A percentile compares a stretch with the other conserved stretches of the same genome.
These are phyloP conservation scores for Suillus bovinus DNA, from an alignment of 768 basidiomycete genomes.

Conservation along the genomic window DNA sequence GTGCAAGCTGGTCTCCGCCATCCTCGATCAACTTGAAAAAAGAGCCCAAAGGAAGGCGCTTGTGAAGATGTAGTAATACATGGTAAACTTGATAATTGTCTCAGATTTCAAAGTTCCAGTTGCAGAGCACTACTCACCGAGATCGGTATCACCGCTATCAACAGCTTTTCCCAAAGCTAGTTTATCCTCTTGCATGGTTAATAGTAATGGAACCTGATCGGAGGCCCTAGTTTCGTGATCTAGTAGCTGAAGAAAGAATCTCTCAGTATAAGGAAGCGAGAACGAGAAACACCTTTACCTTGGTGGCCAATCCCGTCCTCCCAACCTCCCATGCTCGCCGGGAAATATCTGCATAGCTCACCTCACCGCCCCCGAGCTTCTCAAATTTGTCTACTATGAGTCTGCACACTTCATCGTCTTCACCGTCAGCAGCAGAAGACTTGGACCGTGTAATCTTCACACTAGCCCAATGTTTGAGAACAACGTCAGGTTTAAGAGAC, in stretches of 20 bases:
- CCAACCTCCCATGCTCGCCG: constrained; percentile 92
- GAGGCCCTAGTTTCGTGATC: constrained; percentile 87
- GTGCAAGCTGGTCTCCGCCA: constrained; percentile 70
- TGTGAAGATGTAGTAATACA: constrained; percentile 85
- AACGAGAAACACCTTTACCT: constrained; percentile 44
- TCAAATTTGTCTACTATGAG: constrained; percentile 91
- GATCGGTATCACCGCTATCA: constrained; percentile 93
- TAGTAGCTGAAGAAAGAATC: constrained; percentile 56
- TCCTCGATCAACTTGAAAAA: constrained; percentile 97
- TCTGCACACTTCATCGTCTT: constrained; percentile 78
- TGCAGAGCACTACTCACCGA: constrained; percentile 53
- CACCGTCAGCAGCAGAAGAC: constrained; percentile 56
- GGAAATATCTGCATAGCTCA: constrained; percentile 95
- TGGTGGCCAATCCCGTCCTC: constrained; percentile 75
- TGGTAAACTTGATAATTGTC: constrained; percentile 70
- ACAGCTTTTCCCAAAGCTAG: constrained; percentile 87
- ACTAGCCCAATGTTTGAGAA: constrained; percentile 94
- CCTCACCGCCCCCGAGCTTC: constrained; percentile 71
- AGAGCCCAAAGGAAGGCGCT: constrained; percentile 78
- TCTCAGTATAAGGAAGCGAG: not conserved
- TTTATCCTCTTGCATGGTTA: constrained; percentile 93
- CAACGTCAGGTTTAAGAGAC: constrained; percentile 78
- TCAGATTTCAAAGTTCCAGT: constrained; percentile 1
- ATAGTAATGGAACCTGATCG: constrained; percentile 90
- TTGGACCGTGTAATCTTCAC: constrained; percentile 83